Evolutionary conservation across 768 basidiomycete genomes (phyloP).

Genomic region (Austroboletus festivus): DNA sequence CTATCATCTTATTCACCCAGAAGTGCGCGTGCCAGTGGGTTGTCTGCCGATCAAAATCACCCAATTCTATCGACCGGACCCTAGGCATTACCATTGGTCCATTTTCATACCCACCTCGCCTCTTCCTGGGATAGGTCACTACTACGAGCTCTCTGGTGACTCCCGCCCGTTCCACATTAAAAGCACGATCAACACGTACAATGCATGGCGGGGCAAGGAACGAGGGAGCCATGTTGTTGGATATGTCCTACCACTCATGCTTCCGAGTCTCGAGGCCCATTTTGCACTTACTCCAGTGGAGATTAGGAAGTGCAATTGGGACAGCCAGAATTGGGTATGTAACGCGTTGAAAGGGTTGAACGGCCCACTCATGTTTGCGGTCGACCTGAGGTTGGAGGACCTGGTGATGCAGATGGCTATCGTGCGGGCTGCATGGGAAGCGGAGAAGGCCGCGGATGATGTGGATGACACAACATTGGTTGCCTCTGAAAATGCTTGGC

Average conservation of each 20-base stretch:
- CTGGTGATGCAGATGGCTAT: constrained; percentile 7
- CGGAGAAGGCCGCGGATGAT: neutral
- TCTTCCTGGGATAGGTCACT: neutral
- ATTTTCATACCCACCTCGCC: constrained; percentile 12
- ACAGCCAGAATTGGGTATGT: constrained; percentile 5
- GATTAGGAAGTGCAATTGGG: neutral
- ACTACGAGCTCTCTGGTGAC: constrained; percentile 6
- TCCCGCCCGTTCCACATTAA: neutral
- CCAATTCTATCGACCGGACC: constrained; percentile 1
- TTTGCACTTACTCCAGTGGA: neutral
- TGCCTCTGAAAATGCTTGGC: no score
- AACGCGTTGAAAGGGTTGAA: constrained; percentile 6
- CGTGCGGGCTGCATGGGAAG: constrained; percentile 6
- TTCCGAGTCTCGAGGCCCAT: constrained; percentile 6
- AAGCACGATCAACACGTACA: neutral
- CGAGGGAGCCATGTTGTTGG: constrained; percentile 11
- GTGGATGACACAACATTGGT: no score
- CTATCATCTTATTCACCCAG: constrained; percentile 1
- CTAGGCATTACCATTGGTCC: constrained; percentile 5
- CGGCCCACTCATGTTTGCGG: neutral
- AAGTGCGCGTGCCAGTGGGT: neutral
- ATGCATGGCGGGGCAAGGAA: neutral
- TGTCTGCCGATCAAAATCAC: constrained; percentile 5
- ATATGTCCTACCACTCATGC: constrained; percentile 3
- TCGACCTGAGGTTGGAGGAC: neutral